Conservation (phyloP, 2,329 filamentous ascomycete genomes). For the Dactylellina leptospora region DNA sequence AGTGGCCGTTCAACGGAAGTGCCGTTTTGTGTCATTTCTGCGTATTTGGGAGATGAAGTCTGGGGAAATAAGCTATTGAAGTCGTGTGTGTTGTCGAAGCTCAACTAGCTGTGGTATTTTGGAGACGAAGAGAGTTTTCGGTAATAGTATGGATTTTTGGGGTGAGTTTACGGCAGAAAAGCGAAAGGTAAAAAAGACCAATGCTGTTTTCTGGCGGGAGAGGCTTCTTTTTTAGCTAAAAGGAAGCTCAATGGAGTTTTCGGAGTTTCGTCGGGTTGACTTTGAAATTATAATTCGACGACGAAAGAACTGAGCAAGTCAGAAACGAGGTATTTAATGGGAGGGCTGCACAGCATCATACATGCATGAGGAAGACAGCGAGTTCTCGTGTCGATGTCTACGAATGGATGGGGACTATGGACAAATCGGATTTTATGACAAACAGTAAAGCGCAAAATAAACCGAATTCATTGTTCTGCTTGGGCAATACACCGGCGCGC, state of each 20-base stretch:
- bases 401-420: constrained; percentile 22
- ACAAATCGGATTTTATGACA: constrained; percentile 49
- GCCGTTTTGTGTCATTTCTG: constrained; percentile 48
- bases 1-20: constrained; percentile 54
- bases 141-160: not conserved
- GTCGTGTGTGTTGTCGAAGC: constrained; percentile 31
- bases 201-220: constrained; percentile 3
- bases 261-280: constrained; percentile 52
- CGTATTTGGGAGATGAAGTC: not conserved
- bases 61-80: not conserved
- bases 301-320: constrained; percentile 31
- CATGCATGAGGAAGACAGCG: constrained; percentile 15
- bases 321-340: constrained; percentile 53
- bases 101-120: constrained; percentile 29
- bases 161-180: not conserved
- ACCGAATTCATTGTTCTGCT: constrained; percentile 12
- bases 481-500: constrained; percentile 11
- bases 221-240: constrained; percentile 35
- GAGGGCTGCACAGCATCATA: constrained; percentile 34
- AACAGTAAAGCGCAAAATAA: constrained; percentile 12
- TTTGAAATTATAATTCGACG: constrained; percentile 26
- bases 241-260: constrained; percentile 12
- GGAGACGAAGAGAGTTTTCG: not conserved
- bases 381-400: constrained; percentile 44
- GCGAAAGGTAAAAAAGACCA: constrained; percentile 12